Evolutionary conservation across 140 eudicot species (phyloP), one percentile per base, ranked within the genome.

Genomic region (Anethum foeniculum): DNA sequence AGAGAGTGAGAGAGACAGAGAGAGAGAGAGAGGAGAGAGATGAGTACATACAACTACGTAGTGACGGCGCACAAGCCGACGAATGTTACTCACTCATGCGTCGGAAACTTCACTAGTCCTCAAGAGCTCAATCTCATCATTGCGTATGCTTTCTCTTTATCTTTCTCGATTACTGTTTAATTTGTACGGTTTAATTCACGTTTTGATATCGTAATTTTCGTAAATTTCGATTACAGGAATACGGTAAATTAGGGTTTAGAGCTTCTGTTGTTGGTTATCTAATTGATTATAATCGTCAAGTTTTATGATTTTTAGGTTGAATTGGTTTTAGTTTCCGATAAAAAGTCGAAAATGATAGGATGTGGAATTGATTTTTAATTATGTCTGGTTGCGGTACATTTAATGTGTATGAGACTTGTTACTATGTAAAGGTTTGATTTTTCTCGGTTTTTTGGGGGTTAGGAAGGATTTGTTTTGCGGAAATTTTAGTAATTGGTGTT

Each of bases 1-100:
- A 78, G 21, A 38, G 76, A 71, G 44, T 19, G 76, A 71, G 76
- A 71, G 11, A 71, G 67, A 54, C 6, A 78, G 12, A n/a, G 41
- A 38, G 38, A 23, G 19, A 58, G 62, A 65, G 16, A 54, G 62
- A 69, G 39, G 65, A 51, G 49, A 38, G 77, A 69, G 80, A 95
- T 92, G 97, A 95, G 99, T 75, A 80, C 92, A 28, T 93, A 89
- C 83, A 95, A 93, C 82, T 95, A 95, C 79, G 99, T 92, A 6
- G 97, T 92, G 54, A 95, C 97, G 84, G 97, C 99, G 82, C 99
- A 95, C 83, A 92, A 95, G 89, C 99, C 99, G 23, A 95, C 97
- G n/a, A 95, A 91, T 60, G 99, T 93, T 4, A 93, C 99, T 30
- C 99, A 95, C 83, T 95, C 99, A 1, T 92, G 97, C 81, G 97